Evolutionary conservation across 345 rosid genomes (phyloP).

Genomic region (Euphorbia pulcherrima): DNA sequence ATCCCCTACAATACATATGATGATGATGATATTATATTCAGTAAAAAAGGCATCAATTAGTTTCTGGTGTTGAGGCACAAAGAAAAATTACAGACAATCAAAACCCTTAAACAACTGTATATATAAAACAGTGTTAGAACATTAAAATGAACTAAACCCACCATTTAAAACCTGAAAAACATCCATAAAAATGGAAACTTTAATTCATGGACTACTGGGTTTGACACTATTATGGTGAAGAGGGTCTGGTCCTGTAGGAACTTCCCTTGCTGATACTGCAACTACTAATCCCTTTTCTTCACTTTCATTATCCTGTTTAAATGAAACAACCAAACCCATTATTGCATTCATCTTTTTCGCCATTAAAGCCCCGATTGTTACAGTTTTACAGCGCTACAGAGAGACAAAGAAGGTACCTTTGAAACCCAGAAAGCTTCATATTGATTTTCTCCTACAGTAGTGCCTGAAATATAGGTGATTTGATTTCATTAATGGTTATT

Average conservation of each 20-base stretch:
- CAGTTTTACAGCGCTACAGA: too few relatives aligned
- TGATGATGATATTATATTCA: too few relatives aligned
- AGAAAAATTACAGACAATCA: too few relatives aligned
- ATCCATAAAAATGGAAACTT: not conserved
- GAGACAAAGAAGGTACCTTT: conserved; percentile 16
- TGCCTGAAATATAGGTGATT: conserved; percentile 17
- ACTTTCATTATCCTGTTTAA: conserved; percentile 23
- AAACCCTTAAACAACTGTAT: too few relatives aligned
- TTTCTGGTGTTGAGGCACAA: too few relatives aligned
- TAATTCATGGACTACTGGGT: conserved; percentile 31
- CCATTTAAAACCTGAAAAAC: too few relatives aligned
- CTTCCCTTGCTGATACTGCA: conserved; percentile 38
- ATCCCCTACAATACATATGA: not conserved
- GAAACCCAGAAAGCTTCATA: not conserved
- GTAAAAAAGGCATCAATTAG: too few relatives aligned
- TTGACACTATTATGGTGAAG: conserved; percentile 46
- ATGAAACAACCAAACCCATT: too few relatives aligned
- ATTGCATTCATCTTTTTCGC: not conserved
- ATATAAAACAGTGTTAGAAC: too few relatives aligned
- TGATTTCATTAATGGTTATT: not conserved
- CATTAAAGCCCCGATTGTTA: not conserved
- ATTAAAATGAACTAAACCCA: too few relatives aligned
- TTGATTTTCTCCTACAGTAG: conserved; percentile 11
- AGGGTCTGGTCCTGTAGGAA: conserved; percentile 65
- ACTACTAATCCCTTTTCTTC: conserved; percentile 3